phyloP scores from a whole-genome alignment of 768 basidiomycete species.

The Termitomyces sp. region DNA sequence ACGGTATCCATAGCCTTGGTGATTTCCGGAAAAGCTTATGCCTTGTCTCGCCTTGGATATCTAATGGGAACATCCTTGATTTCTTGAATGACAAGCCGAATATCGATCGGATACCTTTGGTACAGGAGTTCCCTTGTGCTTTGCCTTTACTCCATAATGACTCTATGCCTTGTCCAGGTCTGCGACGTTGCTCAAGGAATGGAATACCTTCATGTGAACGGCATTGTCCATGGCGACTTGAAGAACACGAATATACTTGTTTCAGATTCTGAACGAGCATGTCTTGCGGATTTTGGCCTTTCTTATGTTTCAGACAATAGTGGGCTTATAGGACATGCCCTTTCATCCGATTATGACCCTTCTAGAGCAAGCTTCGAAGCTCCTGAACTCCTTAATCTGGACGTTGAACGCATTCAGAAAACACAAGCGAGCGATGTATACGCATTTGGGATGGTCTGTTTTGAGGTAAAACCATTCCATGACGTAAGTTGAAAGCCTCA shows the following conservation, averaged over 20 bases:
- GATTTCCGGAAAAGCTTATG: constrained; percentile 20
- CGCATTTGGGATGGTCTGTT: constrained; percentile 6
- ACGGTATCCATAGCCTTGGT: constrained; percentile 27
- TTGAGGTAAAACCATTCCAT: background rate
- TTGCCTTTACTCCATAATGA: constrained; percentile 6
- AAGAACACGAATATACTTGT: constrained; percentile 25
- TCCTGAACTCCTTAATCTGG: constrained; percentile 20
- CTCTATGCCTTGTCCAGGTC: constrained; percentile 11
- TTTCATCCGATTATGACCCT: constrained; percentile 8
- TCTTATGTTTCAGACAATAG: constrained; percentile 18
- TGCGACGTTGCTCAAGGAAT: constrained; percentile 25
- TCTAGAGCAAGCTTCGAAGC: constrained; percentile 28
- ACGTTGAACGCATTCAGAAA: constrained; percentile 12
- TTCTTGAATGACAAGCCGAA: constrained; percentile 8
- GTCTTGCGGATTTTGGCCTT: constrained; percentile 47
- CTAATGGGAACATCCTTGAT: constrained; percentile 25
- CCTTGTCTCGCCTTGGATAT: constrained; percentile 32
- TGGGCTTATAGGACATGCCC: constrained; percentile 9
- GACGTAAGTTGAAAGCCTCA: background rate
- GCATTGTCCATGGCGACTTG: constrained; percentile 40
- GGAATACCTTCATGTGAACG: constrained; percentile 26
- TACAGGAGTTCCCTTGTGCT: background rate
- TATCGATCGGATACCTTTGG: constrained; percentile 4
- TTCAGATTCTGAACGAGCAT: constrained; percentile 23
- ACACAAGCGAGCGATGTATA: constrained; percentile 1